Evolutionary conservation across 2,329 filamentous ascomycete genomes (phyloP), one percentile per base, ranked within the genome.

Genomic region (Cordyceps militaris): DNA sequence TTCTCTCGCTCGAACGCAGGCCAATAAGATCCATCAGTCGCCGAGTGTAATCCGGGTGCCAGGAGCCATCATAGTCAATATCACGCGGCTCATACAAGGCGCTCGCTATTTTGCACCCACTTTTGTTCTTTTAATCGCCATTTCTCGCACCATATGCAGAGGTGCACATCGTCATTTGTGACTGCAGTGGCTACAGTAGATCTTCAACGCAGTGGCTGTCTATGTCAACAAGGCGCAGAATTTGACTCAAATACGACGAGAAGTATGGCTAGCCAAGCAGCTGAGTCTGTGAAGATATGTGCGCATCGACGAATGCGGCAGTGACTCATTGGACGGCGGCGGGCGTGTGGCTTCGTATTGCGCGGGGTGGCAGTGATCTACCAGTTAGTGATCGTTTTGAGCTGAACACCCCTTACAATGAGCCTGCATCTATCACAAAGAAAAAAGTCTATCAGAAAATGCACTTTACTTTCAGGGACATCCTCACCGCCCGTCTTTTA

Each of bases 41-140:
- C 24, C 55, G 60, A n/a, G 65, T 68, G 53, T 68, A 72, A 3
- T 61, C 63, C 0, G 67, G 66, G 57, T 72, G 68, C 67, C 70
- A 71, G 4, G 68, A 71, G 36, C 69, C 60, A 46, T 72, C 67
- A 49, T 72, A 71, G 2, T 38, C 48, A 9, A n/a, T 13, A 36
- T 23, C 38, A 13, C 14, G 51, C 14, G 51, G 40, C 19, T 34
- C 19, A 23, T 44, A 44, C 10, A 19, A 24, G 5, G 19, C n/a
- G 26, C 14, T 19, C 23, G 28, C 28, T 7, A 34, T 8, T 34
- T 26, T 14, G 26, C 14, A 44, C 8, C 26, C 11, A 5, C 28
- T 43, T 34, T 34, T 53, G 2, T 19, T 14, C 2, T 13, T 11
- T 3, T 19, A 2, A 32, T 34, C 19, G 51, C 51, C 40, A 24